Evolutionary conservation across 2,329 filamentous ascomycete species (phyloP).

Genomic region (Neofusicoccum parvum): DNA sequence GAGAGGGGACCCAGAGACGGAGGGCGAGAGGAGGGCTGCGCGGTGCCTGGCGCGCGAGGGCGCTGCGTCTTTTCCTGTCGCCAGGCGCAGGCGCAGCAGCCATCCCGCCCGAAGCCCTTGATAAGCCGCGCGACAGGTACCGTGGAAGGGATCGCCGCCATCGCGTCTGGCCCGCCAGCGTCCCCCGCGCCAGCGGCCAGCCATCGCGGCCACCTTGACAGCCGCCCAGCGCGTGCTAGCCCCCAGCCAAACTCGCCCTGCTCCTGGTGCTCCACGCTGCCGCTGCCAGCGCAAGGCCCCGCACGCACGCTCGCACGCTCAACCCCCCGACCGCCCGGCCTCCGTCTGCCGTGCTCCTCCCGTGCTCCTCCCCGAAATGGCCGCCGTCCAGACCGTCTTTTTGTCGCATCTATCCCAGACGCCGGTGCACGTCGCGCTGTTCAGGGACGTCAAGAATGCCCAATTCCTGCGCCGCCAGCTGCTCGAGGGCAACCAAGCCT

Average conservation of each 20-base stretch:
- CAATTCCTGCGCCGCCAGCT: conserved; percentile 79
- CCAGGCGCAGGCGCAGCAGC: neutral
- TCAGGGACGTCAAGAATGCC: conserved; percentile 75
- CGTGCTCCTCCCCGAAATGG: conserved; percentile 40
- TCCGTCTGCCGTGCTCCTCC: too few relatives aligned
- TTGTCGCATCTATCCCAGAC: conserved; percentile 77
- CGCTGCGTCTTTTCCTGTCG: conserved; percentile 5
- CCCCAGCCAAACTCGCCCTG: neutral
- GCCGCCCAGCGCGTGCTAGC: neutral
- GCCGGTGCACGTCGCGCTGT: conserved; percentile 73
- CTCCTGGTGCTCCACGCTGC: neutral
- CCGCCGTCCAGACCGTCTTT: conserved; percentile 64
- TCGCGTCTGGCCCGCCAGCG: neutral
- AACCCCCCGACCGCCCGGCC: neutral
- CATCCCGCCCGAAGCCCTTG: conserved; percentile 1
- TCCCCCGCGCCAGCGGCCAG: neutral
- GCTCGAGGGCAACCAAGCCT: conserved; percentile 78
- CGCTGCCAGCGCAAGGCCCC: neutral
- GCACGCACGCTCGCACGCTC: neutral
- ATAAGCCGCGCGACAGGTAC: conserved; percentile 2
- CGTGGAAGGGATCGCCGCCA: conserved; percentile 9
- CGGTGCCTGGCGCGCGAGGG: neutral
- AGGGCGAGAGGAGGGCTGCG: neutral
- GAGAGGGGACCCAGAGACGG: conserved; percentile 1
- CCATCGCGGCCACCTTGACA: conserved; percentile 8